Evolutionary conservation across 306 rosid genomes (phyloP).

Genomic region (Cucumis sativus): DNA sequence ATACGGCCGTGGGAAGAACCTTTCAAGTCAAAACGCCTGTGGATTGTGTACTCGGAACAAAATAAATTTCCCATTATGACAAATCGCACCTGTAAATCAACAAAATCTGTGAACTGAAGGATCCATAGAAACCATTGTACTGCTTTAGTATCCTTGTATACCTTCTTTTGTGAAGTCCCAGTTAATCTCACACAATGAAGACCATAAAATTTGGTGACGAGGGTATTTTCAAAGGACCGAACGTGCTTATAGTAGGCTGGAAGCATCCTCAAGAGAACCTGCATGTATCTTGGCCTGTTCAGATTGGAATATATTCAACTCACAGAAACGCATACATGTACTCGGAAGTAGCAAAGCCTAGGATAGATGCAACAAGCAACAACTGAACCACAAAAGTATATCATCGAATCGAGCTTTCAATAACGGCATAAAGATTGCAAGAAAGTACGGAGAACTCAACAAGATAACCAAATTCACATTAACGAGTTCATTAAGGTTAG

Average conservation of each 20-base stretch:
- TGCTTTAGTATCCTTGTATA: constrained; percentile 15
- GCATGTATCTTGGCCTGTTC: constrained; percentile 13
- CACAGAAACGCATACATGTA: not conserved
- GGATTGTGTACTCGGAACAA: constrained; percentile 59
- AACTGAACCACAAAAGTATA: not conserved
- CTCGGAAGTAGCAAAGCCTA: not conserved
- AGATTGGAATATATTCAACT: constrained; percentile 13
- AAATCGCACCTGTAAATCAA: constrained; percentile 63
- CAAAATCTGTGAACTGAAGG: constrained; percentile 1
- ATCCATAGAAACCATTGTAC: not conserved
- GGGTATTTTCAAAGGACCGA: constrained; percentile 70
- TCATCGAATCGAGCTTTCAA: not conserved
- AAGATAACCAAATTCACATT: not conserved
- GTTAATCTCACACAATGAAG: constrained; percentile 79
- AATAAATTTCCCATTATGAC: constrained; percentile 94
- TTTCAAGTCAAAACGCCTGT: constrained; percentile 78
- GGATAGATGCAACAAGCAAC: not conserved
- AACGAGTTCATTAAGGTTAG: not conserved
- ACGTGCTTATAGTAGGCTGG: constrained; percentile 90
- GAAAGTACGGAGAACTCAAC: not conserved
- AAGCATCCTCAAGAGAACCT: constrained; percentile 91
- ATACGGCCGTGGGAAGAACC: constrained; percentile 88
- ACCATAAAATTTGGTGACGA: constrained; percentile 81
- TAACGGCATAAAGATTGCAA: not conserved
- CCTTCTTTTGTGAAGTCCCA: constrained; percentile 81